phyloP scores from a whole-genome alignment of 208 protist species.

The Leishmania gerbilli region DNA sequence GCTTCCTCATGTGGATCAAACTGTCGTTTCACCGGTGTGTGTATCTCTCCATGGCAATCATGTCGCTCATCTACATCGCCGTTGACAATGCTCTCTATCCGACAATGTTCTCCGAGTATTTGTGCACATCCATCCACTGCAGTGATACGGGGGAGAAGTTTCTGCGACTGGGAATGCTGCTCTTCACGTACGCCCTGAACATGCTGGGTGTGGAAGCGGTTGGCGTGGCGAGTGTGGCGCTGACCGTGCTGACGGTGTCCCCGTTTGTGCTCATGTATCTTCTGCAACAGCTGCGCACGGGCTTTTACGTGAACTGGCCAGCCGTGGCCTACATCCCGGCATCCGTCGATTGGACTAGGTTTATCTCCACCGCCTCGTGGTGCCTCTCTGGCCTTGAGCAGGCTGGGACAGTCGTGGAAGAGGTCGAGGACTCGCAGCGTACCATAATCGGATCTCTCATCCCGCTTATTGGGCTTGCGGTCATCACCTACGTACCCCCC shows the following conservation, averaged over 20 bases:
- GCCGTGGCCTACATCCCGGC: constrained; percentile 62
- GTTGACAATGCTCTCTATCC: constrained; percentile 82
- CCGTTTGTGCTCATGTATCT: constrained; percentile 74
- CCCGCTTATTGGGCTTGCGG: constrained; percentile 62
- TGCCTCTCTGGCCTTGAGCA: constrained; percentile 85
- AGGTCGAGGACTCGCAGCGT: constrained; percentile 60
- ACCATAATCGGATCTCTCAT: constrained; percentile 70
- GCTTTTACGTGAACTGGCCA: constrained; percentile 77
- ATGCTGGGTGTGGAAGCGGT: constrained; percentile 68
- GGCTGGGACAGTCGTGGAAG: constrained; percentile 68
- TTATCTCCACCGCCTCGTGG: constrained; percentile 82
- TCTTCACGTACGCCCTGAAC: constrained; percentile 65
- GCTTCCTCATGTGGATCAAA: constrained; percentile 81
- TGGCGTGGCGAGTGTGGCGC: constrained; percentile 53
- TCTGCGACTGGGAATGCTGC: constrained; percentile 54
- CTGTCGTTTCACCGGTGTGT: constrained; percentile 58
- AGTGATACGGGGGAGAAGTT: constrained; percentile 14
- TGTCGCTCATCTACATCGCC: constrained; percentile 63
- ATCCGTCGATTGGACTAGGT: constrained; percentile 66
- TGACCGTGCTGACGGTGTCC: constrained; percentile 55
- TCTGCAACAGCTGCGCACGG: constrained; percentile 48
- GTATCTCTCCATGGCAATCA: constrained; percentile 71
- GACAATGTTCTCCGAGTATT: constrained; percentile 82
- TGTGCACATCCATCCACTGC: constrained; percentile 58
- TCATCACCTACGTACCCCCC: constrained; percentile 75